phyloP scores from a whole-genome alignment of 1,284 basidiomycete species.

The Fistulina hepatica region DNA sequence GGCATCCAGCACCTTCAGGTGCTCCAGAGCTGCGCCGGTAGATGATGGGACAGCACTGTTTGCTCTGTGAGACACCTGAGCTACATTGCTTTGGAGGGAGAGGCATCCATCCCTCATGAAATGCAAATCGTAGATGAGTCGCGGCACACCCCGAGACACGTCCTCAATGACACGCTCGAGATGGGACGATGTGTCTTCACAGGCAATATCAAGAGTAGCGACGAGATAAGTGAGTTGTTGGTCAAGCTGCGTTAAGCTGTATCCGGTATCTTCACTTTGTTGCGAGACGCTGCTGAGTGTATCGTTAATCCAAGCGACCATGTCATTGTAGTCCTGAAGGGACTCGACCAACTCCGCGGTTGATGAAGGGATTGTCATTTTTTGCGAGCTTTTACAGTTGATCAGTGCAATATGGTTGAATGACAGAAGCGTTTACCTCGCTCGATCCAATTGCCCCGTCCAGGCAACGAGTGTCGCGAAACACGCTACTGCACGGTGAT shows the following conservation, averaged over 20 bases:
- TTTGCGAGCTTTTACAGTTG: no score
- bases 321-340: slow-evolving; percentile 37
- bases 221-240: slow-evolving; percentile 64
- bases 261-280: slow-evolving; percentile 18
- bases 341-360: slow-evolving; percentile 29
- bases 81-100: slow-evolving; percentile 55
- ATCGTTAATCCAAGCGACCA: slow-evolving; percentile 59
- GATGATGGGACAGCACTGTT: slow-evolving; percentile 37
- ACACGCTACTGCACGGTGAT: no score
- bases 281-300: slow-evolving; percentile 31
- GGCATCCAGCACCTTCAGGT: slow-evolving; percentile 68
- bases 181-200: slow-evolving; percentile 75
- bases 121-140: slow-evolving; percentile 86
- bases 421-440: no score
- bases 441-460: no score
- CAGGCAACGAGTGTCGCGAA: no score
- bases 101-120: slow-evolving; percentile 88
- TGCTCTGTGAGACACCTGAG: slow-evolving; percentile 44
- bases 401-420: no score
- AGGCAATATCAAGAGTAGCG: slow-evolving; percentile 68
- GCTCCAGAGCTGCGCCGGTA: slow-evolving; percentile 56
- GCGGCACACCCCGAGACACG: slow-evolving; percentile 77
- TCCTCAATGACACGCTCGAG: slow-evolving; percentile 85
- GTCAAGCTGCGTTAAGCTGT: slow-evolving; percentile 60
- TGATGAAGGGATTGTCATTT: slow-evolving; percentile 18